These are phyloP conservation scores for Arthrobotrys sinensis DNA, from an alignment of 2,329 filamentous ascomycete species.

Conservation along the genomic window DNA sequence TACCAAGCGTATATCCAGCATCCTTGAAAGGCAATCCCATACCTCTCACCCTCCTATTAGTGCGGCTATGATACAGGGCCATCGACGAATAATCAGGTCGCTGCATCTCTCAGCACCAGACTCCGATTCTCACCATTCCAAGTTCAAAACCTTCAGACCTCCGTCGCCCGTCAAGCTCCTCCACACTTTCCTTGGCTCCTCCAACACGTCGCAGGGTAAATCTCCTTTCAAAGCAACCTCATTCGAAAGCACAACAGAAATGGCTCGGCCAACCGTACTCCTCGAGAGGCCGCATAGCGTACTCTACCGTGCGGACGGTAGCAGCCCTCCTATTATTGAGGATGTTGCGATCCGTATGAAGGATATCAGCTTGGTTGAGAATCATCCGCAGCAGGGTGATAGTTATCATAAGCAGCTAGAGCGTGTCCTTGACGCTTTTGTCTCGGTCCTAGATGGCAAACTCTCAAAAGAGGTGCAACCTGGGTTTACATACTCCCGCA, in stretches of 20 bases:
- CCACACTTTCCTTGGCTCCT: conserved; percentile 54
- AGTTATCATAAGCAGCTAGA: conserved; percentile 64
- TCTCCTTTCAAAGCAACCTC: conserved; percentile 57
- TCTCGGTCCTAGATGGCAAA: conserved; percentile 61
- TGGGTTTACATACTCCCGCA: conserved; percentile 41
- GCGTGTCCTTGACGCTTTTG: conserved; percentile 64
- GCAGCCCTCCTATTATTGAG: conserved; percentile 29
- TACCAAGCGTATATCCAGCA: conserved; percentile 54
- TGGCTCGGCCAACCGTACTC: conserved; percentile 53
- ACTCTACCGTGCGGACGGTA: conserved; percentile 51
- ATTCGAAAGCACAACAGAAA: conserved; percentile 58
- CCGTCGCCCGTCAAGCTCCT: conserved; percentile 59
- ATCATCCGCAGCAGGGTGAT: conserved; percentile 54
- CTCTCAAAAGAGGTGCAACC: conserved; percentile 62
- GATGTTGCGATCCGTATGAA: conserved; percentile 55
- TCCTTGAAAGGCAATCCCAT: conserved; percentile 55
- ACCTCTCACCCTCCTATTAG: conserved; percentile 51
- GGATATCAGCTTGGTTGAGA: conserved; percentile 58
- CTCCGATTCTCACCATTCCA: conserved; percentile 45
- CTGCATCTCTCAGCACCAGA: conserved; percentile 46
- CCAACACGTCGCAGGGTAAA: conserved; percentile 39
- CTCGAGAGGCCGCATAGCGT: conserved; percentile 60
- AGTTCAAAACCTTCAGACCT: conserved; percentile 56
- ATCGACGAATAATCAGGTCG: conserved; percentile 55
- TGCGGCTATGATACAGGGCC: conserved; percentile 55